Conservation (phyloP, 2,329 filamentous ascomycete genomes). For the Ceratocystiopsis sp. region DNA sequence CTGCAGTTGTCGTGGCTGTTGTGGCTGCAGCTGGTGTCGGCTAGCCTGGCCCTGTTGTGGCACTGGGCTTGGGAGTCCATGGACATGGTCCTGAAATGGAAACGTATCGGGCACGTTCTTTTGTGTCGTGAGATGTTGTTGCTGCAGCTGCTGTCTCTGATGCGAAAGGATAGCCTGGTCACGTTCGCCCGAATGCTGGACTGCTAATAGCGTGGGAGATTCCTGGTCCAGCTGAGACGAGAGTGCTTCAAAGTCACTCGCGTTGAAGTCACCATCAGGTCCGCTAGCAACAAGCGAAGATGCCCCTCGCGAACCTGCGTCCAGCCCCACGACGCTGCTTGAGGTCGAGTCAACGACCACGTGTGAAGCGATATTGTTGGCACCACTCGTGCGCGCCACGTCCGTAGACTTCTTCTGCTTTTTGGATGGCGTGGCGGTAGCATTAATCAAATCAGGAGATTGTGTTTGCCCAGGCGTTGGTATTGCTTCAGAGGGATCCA, state of each 20-base stretch:
- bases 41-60: neutral
- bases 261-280: slow-evolving; percentile 1
- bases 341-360: neutral
- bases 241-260: slow-evolving; percentile 5
- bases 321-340: neutral
- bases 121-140: slow-evolving; percentile 5
- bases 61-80: slow-evolving; percentile 1
- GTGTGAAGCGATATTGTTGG: slow-evolving; percentile 4
- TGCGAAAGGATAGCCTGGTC: slow-evolving; percentile 5
- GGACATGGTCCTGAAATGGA: slow-evolving; percentile 6
- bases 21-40: slow-evolving; percentile 1
- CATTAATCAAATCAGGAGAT: neutral
- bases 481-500: too few species aligned
- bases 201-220: slow-evolving; percentile 5
- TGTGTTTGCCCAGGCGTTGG: too few species aligned
- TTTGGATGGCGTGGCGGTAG: slow-evolving; percentile 15
- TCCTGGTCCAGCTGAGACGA: slow-evolving; percentile 8
- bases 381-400: slow-evolving; percentile 9
- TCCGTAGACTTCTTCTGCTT: slow-evolving; percentile 21
- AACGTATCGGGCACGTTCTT: slow-evolving; percentile 6
- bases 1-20: slow-evolving; percentile 2
- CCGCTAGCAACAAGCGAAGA: too few species aligned
- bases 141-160: slow-evolving; percentile 3
- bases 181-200: slow-evolving; percentile 8
- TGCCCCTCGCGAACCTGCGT: too few species aligned